Evolutionary conservation across 148 eudicot genomes (phyloP), one percentile per base, ranked within the genome.

Genomic region (Rhododendron henanense): DNA sequence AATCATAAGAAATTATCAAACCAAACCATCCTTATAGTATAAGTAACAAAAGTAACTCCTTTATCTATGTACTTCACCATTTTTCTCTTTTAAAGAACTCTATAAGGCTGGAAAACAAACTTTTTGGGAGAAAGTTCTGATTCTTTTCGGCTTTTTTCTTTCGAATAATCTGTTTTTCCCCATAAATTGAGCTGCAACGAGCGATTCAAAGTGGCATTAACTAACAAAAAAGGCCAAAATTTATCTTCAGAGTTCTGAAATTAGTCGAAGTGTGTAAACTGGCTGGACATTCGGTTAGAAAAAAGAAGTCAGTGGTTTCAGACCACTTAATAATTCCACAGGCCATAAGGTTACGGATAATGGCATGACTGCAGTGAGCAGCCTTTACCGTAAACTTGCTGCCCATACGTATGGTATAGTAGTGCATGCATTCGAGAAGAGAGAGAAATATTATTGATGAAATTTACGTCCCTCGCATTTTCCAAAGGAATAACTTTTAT

Each of bases 161-260:
- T 65, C n/a, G 31, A n/a, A 65, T 23, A 63, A 15, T 13, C 5
- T 53, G 11, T 47, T 47, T 47, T 47, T 0, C 2, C 10, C 50
- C 50, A 47, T 47, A 7, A 19, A 57, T 5, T 18, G 61, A 57
- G 61, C 23, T 57, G 7, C 2, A 57, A 57, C 61, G 1, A 18
- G 0, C 61, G 18, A 57, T 21, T 21, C 8, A 21, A 61, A 61
- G 67, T 6, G 67, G 67, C 57, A 55, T 16, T 18, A 16, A 18
- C 61, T 18, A 55, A 4, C 61, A 55, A 55, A 55, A 15, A 55
- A 41, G 0, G 23, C 1, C 1, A 4, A 5, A 18, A 55, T 7
- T 1, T 47, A 47, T 0, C 10, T 47, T 10, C 2, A 47, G 2
- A 1, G 0, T 47, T 0, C 0, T 47, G 2, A 0, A 47, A 51